Percentiles rank a stretch among this genome's conserved stretches.
Conservation (phyloP, 371 early-diverging fungal species). For the Funneliformis caledonium region DNA sequence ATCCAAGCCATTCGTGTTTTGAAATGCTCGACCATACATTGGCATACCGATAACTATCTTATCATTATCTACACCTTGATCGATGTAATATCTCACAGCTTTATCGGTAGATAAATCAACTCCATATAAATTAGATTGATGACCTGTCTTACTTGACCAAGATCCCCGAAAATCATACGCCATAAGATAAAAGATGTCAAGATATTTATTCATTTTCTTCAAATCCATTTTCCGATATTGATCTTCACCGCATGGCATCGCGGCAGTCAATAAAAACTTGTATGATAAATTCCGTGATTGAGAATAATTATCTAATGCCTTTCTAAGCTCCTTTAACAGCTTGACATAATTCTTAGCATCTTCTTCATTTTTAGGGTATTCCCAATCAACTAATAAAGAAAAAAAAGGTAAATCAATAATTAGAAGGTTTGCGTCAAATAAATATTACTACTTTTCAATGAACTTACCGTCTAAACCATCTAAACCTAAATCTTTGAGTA, state of each 20-base stretch:
- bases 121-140: slow-evolving; percentile 84
- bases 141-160: slow-evolving; percentile 75
- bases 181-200: slow-evolving; percentile 81
- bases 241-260: slow-evolving; percentile 72
- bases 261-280: slow-evolving; percentile 65
- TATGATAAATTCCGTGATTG: slow-evolving; percentile 48
- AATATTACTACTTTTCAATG: background rate
- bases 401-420: background rate
- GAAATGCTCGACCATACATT: slow-evolving; percentile 86
- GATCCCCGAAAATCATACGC: slow-evolving; percentile 75
- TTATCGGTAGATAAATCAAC: slow-evolving; percentile 65
- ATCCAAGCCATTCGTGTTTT: slow-evolving; percentile 73
- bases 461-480: slow-evolving; percentile 61
- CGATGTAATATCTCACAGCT: slow-evolving; percentile 71
- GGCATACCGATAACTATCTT: slow-evolving; percentile 85
- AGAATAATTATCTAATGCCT: slow-evolving; percentile 58
- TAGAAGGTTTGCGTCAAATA: background rate
- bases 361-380: slow-evolving; percentile 75
- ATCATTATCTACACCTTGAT: slow-evolving; percentile 71
- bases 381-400: slow-evolving; percentile 79
- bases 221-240: slow-evolving; percentile 65
- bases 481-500: slow-evolving; percentile 63
- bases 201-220: slow-evolving; percentile 63
- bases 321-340: slow-evolving; percentile 72
- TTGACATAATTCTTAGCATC: slow-evolving; percentile 79